Evolutionary conservation across 768 basidiomycete species (phyloP).

Genomic region (Termitomyces sp.): DNA sequence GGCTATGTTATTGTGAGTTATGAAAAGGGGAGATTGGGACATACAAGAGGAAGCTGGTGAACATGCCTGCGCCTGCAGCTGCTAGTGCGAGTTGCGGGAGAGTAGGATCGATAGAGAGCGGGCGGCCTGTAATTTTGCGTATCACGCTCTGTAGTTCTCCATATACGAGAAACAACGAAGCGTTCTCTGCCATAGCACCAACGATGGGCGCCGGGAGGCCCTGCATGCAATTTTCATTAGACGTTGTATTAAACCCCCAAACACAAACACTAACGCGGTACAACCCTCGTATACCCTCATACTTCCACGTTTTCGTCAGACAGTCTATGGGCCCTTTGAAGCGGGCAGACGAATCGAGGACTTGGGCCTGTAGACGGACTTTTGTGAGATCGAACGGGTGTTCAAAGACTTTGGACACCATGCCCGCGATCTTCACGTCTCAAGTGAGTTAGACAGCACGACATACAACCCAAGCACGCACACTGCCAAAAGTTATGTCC

Average conservation of each 20-base stretch:
- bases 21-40: slow-evolving; percentile 20
- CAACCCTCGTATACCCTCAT: slow-evolving; percentile 79
- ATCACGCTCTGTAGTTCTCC: slow-evolving; percentile 65
- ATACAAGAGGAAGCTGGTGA: slow-evolving; percentile 84
- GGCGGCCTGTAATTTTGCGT: slow-evolving; percentile 26
- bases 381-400: slow-evolving; percentile 96
- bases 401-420: slow-evolving; percentile 78
- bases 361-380: slow-evolving; percentile 89
- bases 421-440: slow-evolving; percentile 65
- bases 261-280: slow-evolving; percentile 64
- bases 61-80: slow-evolving; percentile 81
- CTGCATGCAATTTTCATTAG: slow-evolving; percentile 39
- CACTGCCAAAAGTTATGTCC: slow-evolving; percentile 20
- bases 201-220: slow-evolving; percentile 88
- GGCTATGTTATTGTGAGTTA: background rate
- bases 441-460: background rate
- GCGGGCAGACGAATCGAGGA: slow-evolving; percentile 44
- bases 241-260: no score
- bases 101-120: slow-evolving; percentile 34
- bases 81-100: slow-evolving; percentile 71
- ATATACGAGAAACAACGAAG: slow-evolving; percentile 82
- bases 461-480: background rate
- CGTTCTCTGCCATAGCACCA: slow-evolving; percentile 92
- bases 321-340: slow-evolving; percentile 90
- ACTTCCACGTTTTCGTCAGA: slow-evolving; percentile 69